phyloP scores from a whole-genome alignment of 2,329 filamentous ascomycete species.

The Hymenoscyphus repandus region DNA sequence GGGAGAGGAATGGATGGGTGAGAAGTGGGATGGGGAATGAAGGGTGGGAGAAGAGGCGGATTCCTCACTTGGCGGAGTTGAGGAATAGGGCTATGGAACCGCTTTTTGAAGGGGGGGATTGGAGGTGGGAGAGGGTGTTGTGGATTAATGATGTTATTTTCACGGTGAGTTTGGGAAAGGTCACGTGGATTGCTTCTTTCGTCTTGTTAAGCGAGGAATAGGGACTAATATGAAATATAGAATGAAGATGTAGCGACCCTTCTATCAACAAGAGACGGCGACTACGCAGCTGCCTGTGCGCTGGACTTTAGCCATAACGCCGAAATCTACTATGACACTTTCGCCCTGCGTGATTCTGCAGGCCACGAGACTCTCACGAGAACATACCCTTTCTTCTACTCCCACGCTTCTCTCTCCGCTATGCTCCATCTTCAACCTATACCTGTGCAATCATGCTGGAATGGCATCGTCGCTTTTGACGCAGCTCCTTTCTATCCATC shows the following conservation, averaged over 20 bases:
- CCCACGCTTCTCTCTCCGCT: slow-evolving; percentile 45
- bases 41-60: slow-evolving; percentile 43
- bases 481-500: slow-evolving; percentile 47
- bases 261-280: slow-evolving; percentile 50
- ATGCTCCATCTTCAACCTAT: slow-evolving; percentile 45
- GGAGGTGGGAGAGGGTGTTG: slow-evolving; percentile 48
- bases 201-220: background rate
- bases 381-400: slow-evolving; percentile 56
- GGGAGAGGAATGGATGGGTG: slow-evolving; percentile 52
- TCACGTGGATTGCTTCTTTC: background rate
- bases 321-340: slow-evolving; percentile 48
- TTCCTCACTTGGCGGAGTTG: slow-evolving; percentile 61
- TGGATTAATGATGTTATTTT: slow-evolving; percentile 63
- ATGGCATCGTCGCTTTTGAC: slow-evolving; percentile 49
- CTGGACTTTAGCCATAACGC: slow-evolving; percentile 51
- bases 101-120: slow-evolving; percentile 6
- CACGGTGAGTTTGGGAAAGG: slow-evolving; percentile 38
- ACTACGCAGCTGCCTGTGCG: slow-evolving; percentile 58
- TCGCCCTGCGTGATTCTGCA: slow-evolving; percentile 51
- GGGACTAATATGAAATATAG: slow-evolving; percentile 28
- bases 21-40: slow-evolving; percentile 46
- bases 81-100: slow-evolving; percentile 55
- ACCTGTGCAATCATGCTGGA: slow-evolving; percentile 53
- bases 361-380: slow-evolving; percentile 47
- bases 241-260: slow-evolving; percentile 50